Evolutionary conservation across 768 basidiomycete genomes (phyloP).

Genomic region (Austroboletus eburneus): DNA sequence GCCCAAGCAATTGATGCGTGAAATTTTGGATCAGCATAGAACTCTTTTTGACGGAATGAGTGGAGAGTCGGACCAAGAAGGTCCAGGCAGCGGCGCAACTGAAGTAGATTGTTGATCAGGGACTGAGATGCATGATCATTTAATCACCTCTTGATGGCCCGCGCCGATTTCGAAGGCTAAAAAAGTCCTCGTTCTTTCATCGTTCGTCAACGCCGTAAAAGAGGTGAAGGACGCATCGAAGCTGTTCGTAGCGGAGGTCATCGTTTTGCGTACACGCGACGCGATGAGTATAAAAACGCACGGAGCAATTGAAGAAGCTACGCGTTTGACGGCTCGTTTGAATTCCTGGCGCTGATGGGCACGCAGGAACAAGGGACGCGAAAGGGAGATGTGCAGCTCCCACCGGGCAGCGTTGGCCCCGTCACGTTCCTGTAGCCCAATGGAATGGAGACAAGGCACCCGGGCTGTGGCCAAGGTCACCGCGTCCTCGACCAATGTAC

Average conservation of each 20-base stretch:
- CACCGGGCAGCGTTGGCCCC: constrained; percentile 2
- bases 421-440: constrained; percentile 27
- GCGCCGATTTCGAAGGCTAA: constrained; percentile 79
- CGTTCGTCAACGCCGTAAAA: constrained; percentile 70
- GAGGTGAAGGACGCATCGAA: constrained; percentile 70
- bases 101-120: constrained; percentile 8
- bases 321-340: constrained; percentile 51
- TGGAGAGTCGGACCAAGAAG: constrained; percentile 56
- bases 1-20: constrained; percentile 91
- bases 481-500: constrained; percentile 43
- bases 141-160: constrained; percentile 69
- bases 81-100: constrained; percentile 59
- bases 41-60: constrained; percentile 66
- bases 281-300: constrained; percentile 29
- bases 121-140: background rate
- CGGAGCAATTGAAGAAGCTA: constrained; percentile 47
- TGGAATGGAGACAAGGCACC: constrained; percentile 46
- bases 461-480: constrained; percentile 39
- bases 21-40: constrained; percentile 78
- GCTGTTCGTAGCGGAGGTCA: constrained; percentile 35
- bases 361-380: constrained; percentile 75
- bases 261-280: constrained; percentile 3
- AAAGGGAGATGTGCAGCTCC: constrained; percentile 82
- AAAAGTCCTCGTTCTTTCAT: constrained; percentile 78
- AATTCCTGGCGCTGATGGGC: constrained; percentile 77